Evolutionary conservation across 495 filamentous ascomycete genomes (phyloP), one percentile per base, ranked within the genome.

Genomic region (Letharia lupina): DNA sequence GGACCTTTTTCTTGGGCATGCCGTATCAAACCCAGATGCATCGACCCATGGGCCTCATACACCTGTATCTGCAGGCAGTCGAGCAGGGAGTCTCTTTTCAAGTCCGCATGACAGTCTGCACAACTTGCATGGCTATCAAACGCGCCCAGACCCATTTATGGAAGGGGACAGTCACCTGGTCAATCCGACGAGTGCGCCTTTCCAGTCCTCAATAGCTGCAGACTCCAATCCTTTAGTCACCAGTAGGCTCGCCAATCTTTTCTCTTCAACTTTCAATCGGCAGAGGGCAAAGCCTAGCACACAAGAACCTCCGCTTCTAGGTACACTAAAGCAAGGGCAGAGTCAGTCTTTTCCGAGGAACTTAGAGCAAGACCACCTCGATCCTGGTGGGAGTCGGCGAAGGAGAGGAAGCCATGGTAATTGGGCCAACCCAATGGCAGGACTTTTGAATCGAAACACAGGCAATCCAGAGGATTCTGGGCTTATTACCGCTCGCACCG

Each of bases 331-430:
- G 72, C 77, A 86, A 61, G 83, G 84, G 4, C 89, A 96, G 71
- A 91, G 90, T 72, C 90, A 91, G 70, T 95, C 91, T 15, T 89
- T 93, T 68, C 91, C 91, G 65, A 84, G 85, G 73, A 79, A 84
- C 77, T 67, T 86, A 74, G 81, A 88, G 77, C 68, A 77, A 79
- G 70, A 87, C 18, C 81, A 76, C 41, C 72, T 90, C 40, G 89
- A 90, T 70, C 84, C 87, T n/a, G 86, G 86, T 33, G 83, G 80
- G n/a, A 79, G 83, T 42, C 82, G 85, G 56, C 82, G 83, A 45
- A 82, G 85, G 47, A 83, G 88, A 70, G 78, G 87, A n/a, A 84
- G 84, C 63, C 82, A 88, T 68, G 85, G 84, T n/a, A 83, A 85
- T 60, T 90, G 81, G 81, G 77, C 77, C 41, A 81, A 81, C 59